Evolutionary conservation across 129 eudicot genomes (phyloP), one percentile per base, ranked within the genome.

Genomic region (Gnaphalium uliginosum): DNA sequence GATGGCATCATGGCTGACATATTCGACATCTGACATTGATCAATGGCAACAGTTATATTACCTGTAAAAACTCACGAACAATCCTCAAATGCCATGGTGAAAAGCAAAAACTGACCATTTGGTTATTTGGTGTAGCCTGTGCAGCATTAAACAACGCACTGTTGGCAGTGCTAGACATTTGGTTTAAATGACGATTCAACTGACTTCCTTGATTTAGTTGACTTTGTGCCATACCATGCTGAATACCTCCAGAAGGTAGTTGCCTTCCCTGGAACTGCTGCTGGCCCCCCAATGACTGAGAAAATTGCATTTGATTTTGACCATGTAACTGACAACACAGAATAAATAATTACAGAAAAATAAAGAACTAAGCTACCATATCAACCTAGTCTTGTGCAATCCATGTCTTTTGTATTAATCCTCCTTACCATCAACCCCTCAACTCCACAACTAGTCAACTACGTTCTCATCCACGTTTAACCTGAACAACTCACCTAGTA

Each of bases 1-100:
- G 97, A 89, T 74, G 93, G 85, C 96, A 94, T 91, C 89, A 92
- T 86, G 81, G 91, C 88, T 18, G 97, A 85, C 97, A 94, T 89
- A 80, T 89, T 89, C 15, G 97, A 74, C 76, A 94, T 94, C 98
- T 94, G 84, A 46, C 33, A 82, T 86, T 29, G 22, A 58, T 35
- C 61, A 63, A 81, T 11, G 53, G 15, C 35, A 30, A 77, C 37
- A 43, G 43, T 68, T 68, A 77, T 39, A 77, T 77, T 37, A 61
- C 48, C 64, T 29, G 18, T 43, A 71, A 48, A 41, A 76, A 60
- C 27, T 46, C 26, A 25, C 18, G 21, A 66, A 68, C 43, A 78
- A 53, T 71, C 78, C 66, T 71, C 72, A 33, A 69, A 69, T 21
- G 37, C 60, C 30, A 46, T 61, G 48, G 11, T n/a, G 19, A 72